Evolutionary conservation across 371 early-diverging fungal genomes (phyloP).

Genomic region (Mortierella sp.): DNA sequence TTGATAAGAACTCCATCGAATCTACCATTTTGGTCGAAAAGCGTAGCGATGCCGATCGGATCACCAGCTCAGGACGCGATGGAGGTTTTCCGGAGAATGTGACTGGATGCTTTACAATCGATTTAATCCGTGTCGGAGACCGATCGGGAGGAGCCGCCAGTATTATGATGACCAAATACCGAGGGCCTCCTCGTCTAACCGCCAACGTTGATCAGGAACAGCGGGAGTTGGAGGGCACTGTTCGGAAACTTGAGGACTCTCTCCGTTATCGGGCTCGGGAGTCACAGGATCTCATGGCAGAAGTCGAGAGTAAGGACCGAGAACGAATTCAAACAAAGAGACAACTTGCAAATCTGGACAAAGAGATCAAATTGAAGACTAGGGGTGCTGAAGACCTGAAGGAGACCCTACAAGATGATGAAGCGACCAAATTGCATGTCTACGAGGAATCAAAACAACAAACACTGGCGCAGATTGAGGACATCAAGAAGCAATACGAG

Average conservation of each 20-base stretch:
- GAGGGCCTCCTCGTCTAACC: constrained; percentile 62
- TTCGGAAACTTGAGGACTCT: constrained; percentile 36
- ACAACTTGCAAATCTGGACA: constrained; percentile 1
- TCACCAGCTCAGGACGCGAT: constrained; percentile 64
- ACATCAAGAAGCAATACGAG: constrained; percentile 48
- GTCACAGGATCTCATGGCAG: constrained; percentile 28
- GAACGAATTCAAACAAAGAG: constrained; percentile 24
- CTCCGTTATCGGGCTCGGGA: constrained; percentile 25
- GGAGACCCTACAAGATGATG: constrained; percentile 24
- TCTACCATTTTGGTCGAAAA: constrained; percentile 77
- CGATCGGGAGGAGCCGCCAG: constrained; percentile 52
- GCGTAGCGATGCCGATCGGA: constrained; percentile 76
- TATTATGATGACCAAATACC: constrained; percentile 56
- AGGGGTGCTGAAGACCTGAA: constrained; percentile 24
- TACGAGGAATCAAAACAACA: constrained; percentile 56
- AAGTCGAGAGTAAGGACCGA: constrained; percentile 11
- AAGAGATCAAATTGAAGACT: constrained; percentile 16
- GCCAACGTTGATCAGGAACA: constrained; percentile 59
- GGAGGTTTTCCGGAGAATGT: constrained; percentile 78
- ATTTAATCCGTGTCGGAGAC: constrained; percentile 77
- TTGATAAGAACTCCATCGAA: constrained; percentile 81
- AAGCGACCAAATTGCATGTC: constrained; percentile 18
- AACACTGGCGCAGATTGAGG: constrained; percentile 42
- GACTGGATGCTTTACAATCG: constrained; percentile 68
- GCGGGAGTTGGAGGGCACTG: constrained; percentile 43